These are phyloP conservation scores for Podila clonocystis DNA, from an alignment of 192 early-diverging fungal genomes.

Conservation along the genomic window DNA sequence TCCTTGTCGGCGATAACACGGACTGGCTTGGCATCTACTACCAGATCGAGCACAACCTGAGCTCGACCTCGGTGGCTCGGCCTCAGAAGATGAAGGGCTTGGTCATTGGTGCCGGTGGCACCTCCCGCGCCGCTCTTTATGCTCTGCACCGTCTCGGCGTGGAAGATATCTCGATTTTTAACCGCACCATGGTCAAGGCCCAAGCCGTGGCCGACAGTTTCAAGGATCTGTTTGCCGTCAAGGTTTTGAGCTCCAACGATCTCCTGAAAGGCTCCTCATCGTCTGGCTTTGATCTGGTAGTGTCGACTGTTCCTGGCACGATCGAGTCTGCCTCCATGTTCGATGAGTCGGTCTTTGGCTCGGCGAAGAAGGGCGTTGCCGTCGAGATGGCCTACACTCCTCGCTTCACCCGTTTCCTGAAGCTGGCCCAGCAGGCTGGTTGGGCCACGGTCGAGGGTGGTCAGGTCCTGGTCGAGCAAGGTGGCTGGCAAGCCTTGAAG, in stretches of 20 bases:
- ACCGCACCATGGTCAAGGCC: slow-evolving; percentile 85
- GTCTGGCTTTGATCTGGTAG: slow-evolving; percentile 64
- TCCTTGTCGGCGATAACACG: slow-evolving; percentile 91
- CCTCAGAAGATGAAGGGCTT: slow-evolving; percentile 67
- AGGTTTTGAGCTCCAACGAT: slow-evolving; percentile 49
- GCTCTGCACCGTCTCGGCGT: slow-evolving; percentile 80
- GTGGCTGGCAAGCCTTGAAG: slow-evolving; percentile 86
- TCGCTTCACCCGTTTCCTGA: slow-evolving; percentile 80
- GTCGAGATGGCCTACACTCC: slow-evolving; percentile 97
- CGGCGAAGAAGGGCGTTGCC: slow-evolving; percentile 69
- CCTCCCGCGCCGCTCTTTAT: slow-evolving; percentile 89
- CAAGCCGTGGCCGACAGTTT: slow-evolving; percentile 71
- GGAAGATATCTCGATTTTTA: slow-evolving; percentile 80
- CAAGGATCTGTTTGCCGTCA: slow-evolving; percentile 60
- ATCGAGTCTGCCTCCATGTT: slow-evolving; percentile 64
- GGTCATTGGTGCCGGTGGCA: slow-evolving; percentile 96
- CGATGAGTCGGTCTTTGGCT: slow-evolving; percentile 52
- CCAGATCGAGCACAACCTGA: slow-evolving; percentile 62
- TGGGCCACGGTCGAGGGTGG: slow-evolving; percentile 85
- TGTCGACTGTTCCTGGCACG: slow-evolving; percentile 90
- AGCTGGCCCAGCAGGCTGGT: slow-evolving; percentile 63
- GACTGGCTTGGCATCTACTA: slow-evolving; percentile 92
- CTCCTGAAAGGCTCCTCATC: slow-evolving; percentile 49
- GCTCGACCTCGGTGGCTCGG: slow-evolving; percentile 8
- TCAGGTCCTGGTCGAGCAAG: slow-evolving; percentile 92